Conservation (phyloP, 1,284 basidiomycete genomes). For the Microbotryum scabiosae region DNA sequence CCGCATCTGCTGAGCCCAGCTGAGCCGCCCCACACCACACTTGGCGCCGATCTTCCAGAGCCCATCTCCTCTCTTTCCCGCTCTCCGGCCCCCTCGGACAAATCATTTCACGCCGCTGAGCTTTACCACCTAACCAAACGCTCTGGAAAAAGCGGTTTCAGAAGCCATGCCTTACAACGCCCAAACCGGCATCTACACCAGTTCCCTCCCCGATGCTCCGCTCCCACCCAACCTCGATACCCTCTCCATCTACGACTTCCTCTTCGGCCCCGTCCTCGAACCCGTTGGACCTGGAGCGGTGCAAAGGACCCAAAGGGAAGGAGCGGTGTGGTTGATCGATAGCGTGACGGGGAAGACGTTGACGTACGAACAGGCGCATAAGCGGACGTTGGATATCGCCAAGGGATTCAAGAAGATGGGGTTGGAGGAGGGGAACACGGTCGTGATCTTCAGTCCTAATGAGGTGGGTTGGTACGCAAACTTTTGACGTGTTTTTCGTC, state of each 20-base stretch:
- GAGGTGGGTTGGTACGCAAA: conserved; percentile 1
- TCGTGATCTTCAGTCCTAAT: conserved; percentile 19
- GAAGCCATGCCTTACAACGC: conserved; percentile 20
- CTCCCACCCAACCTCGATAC: conserved; percentile 2
- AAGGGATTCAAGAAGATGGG: conserved; percentile 10
- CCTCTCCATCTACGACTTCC: conserved; percentile 20
- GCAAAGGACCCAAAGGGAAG: not conserved
- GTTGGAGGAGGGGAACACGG: conserved; percentile 1
- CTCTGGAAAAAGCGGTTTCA: too few species aligned
- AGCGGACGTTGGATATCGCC: conserved; percentile 11
- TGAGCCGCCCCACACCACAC: too few species aligned
- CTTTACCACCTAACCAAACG: too few species aligned
- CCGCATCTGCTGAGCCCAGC: too few species aligned
- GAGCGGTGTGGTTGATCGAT: conserved; percentile 20
- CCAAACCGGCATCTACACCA: conserved; percentile 15
- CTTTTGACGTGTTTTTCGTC: not conserved
- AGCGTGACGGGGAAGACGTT: not conserved
- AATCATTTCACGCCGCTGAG: too few species aligned
- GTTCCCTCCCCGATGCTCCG: not conserved
- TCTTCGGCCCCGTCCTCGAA: conserved; percentile 8
- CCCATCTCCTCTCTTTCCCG: too few species aligned
- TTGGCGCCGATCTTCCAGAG: too few species aligned
- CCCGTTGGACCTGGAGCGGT: not conserved
- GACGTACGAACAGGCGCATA: conserved; percentile 6
- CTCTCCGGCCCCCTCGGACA: too few species aligned